Conservation (phyloP, 768 basidiomycete species). For the Lactarius trivialis region DNA sequence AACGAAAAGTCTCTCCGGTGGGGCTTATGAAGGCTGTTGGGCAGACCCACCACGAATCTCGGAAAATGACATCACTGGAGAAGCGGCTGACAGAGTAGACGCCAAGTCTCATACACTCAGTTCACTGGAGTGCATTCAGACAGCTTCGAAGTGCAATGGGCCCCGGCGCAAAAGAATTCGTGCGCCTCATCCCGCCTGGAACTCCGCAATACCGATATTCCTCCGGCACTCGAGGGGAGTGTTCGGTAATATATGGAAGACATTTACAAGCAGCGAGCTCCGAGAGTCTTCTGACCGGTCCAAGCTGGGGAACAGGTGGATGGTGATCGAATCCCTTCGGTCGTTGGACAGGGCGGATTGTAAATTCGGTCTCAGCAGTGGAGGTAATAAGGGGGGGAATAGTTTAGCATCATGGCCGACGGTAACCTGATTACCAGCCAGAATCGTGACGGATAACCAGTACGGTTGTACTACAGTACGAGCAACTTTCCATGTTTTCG, state of each 20-base stretch:
- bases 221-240: neutral
- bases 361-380: neutral
- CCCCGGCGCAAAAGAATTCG: neutral
- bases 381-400: neutral
- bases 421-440: neutral
- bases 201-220: neutral
- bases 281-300: neutral
- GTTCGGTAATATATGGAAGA: neutral
- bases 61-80: constrained; percentile 3
- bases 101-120: neutral
- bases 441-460: neutral
- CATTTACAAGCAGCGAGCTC: neutral
- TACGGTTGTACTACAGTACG: neutral
- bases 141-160: neutral
- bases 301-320: neutral
- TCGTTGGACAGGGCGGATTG: neutral
- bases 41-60: neutral
- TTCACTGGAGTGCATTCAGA: neutral
- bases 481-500: neutral
- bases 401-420: neutral
- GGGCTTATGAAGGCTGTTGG: constrained; percentile 2
- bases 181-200: neutral
- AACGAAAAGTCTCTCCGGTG: neutral
- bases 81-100: neutral
- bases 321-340: neutral